Evolutionary conservation across 2,329 filamentous ascomycete species (phyloP), one percentile per base, ranked within the genome.

Genomic region (Leptographium lundbergii): DNA sequence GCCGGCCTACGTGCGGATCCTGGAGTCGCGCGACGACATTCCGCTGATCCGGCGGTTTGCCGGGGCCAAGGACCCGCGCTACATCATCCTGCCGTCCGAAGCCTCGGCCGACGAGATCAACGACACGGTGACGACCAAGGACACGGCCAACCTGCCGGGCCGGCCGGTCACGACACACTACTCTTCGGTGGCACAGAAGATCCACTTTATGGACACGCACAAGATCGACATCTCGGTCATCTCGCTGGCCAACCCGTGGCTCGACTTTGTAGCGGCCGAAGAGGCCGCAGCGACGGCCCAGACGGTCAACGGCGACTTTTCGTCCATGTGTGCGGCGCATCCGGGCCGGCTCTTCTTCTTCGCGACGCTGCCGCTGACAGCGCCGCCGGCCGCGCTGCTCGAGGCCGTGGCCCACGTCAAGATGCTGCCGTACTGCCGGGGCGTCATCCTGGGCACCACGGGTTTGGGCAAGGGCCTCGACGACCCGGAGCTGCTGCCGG

Each of bases 241-340:
- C 63, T 94, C 89, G 0, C 82, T 96, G 25, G 91, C 91, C 17
- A 96, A 96, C 68, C 91, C 91, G 0, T 96, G 91, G 91, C 80
- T 96, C 2, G 91, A 96, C 72, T 96, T 95, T 68, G 73, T 96
- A 0, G 69, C 76, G 11, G 68, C 81, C 0, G 69, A 75, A 4
- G 81, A 86, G 63, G 87, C 88, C 0, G 81, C 79, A 1, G 69
- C 72, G 34, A 83, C 85, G 55, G 89, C 89, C 0, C 68, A 73
- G 57, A 76, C 76, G 0, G 85, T 95, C 69, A 96, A 96, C 70
- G 76, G 85, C 64, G 89, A 92, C 64, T 85, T 96, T 57, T 82
- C 90, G 56, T 67, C 70, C 52, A 86, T 90, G 71, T 96, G 91
- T 73, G 75, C 73, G 6, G 69, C 76, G 54, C 80, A 86, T 61